Base-by-base conservation (phyloP, 2,329 filamentous ascomycete species). In the Sporothrix variecibatus region DNA sequence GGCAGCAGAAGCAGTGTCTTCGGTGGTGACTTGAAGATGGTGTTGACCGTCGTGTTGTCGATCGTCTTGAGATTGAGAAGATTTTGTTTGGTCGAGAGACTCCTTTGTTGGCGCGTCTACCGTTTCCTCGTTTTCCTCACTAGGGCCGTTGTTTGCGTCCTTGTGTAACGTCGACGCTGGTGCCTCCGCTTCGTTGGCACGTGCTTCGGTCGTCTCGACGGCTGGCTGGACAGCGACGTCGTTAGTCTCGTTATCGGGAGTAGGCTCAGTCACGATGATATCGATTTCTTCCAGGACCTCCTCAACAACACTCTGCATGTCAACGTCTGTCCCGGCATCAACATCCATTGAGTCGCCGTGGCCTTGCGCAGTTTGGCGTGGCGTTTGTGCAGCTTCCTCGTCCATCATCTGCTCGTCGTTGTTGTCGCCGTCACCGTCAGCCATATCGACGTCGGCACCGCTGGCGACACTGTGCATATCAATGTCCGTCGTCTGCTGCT, bases 261-360 rank as follows among this genome's bases (percentile, higher is more conserved):
- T 34, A 2, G 51, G 68, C 31, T 43, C 56, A 1, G 23, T 46
- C 20, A 43, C 34, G 3, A 43, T n/a, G 31, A 58, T 26, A 26
- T 53, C 69, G 12, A 71, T 34, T 23, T 58, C 51, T 2, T 43
- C 31, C 2, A 15, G 8, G 4, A 12, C 62, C 34, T 51, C 62
- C 20, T 56, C 51, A 15, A 28, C 49, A 1, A 71, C 23, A 38
- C 75, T 77, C 20, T 71, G 69, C 75, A 76, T 77, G 15, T 77
- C 76, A 2, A 77, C 38, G 40, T 77, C 75, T 1, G 60, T 73
- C 3, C 31, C 74, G 0, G 53, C 74, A 17, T 76, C 75, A 9
- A 76, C 74, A 3, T 76, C 75, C 75, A 76, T 77, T 1, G 53
- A 74, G 7, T 75, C 76, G 56, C 5, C 72, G 2, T 73, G 73